Conservation (phyloP, 495 filamentous ascomycete genomes). For the Podospora pseudoanserina region DNA sequence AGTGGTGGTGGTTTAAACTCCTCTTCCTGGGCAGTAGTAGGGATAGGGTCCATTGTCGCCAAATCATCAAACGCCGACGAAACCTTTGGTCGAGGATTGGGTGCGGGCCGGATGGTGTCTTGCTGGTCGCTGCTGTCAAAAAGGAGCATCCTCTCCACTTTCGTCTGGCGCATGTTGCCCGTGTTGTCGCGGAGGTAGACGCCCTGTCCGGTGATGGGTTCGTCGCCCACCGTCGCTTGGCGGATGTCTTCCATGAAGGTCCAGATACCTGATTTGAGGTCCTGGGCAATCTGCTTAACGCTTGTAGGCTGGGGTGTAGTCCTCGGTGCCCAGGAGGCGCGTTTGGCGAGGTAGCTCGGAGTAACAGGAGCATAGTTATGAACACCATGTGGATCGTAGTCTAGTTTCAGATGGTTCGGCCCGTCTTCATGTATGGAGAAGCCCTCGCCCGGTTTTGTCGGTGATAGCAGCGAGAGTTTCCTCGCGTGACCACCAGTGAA, state of each 20-base stretch:
- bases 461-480: conserved; percentile 81
- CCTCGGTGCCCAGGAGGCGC: conserved; percentile 47
- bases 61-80: conserved; percentile 26
- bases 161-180: conserved; percentile 39
- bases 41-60: neutral
- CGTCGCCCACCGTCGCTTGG: conserved; percentile 92
- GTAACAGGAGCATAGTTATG: conserved; percentile 22
- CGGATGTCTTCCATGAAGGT: conserved; percentile 93
- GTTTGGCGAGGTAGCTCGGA: conserved; percentile 35
- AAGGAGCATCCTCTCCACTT: conserved; percentile 24
- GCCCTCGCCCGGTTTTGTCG: conserved; percentile 37
- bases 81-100: conserved; percentile 20
- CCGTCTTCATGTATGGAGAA: conserved; percentile 31
- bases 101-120: conserved; percentile 38
- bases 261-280: conserved; percentile 87
- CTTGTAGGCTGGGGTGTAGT: conserved; percentile 32
- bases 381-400: conserved; percentile 5
- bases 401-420: conserved; percentile 12
- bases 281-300: conserved; percentile 81
- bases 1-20: conserved; percentile 15
- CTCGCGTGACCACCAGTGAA: conserved; percentile 61
- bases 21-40: conserved; percentile 22
- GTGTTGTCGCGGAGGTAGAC: conserved; percentile 34
- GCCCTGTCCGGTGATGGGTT: conserved; percentile 62
- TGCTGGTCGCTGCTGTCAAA: conserved; percentile 28